phyloP scores from a whole-genome alignment of 495 filamentous ascomycete genomes.

The Podospora conica region DNA sequence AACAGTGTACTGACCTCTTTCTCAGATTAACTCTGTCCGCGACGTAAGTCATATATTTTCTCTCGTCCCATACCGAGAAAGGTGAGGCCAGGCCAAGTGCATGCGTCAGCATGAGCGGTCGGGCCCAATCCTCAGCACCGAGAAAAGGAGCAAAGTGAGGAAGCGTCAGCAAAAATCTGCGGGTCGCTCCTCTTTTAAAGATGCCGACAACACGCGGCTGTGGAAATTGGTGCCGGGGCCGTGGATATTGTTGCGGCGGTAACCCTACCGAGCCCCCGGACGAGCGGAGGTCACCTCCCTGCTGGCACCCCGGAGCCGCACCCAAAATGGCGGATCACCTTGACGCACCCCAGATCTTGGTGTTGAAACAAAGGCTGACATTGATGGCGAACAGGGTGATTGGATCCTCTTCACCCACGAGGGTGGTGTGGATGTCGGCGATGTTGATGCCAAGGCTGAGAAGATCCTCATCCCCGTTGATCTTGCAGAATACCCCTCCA shows the following conservation, averaged over 20 bases:
- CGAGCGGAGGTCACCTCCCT: conserved; percentile 45
- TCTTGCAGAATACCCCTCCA: conserved; percentile 89
- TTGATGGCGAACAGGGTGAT: conserved; percentile 67
- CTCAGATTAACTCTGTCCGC: conserved; percentile 33
- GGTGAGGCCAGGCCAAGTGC: conserved; percentile 9
- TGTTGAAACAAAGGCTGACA: conserved; percentile 23
- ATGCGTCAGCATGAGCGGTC: background rate
- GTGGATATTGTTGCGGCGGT: conserved; percentile 14
- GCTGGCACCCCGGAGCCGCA: background rate
- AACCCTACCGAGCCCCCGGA: conserved; percentile 33
- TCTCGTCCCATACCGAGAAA: background rate
- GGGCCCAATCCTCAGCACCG: background rate
- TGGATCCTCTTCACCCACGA: conserved; percentile 99
- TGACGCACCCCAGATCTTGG: background rate
- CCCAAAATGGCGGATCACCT: background rate
- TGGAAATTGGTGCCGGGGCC: conserved; percentile 2
- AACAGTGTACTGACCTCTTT: conserved; percentile 35
- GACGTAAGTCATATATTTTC: conserved; percentile 28
- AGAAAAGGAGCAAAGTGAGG: conserved; percentile 10
- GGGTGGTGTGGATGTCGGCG: conserved; percentile 98
- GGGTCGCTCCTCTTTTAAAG: conserved; percentile 7
- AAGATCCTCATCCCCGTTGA: conserved; percentile 97
- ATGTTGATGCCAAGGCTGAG: conserved; percentile 98
- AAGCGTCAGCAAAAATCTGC: background rate
- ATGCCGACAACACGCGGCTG: conserved; percentile 4